These are phyloP conservation scores for Lycium barbarum DNA, from an alignment of 257 asterid species.

Conservation along the genomic window DNA sequence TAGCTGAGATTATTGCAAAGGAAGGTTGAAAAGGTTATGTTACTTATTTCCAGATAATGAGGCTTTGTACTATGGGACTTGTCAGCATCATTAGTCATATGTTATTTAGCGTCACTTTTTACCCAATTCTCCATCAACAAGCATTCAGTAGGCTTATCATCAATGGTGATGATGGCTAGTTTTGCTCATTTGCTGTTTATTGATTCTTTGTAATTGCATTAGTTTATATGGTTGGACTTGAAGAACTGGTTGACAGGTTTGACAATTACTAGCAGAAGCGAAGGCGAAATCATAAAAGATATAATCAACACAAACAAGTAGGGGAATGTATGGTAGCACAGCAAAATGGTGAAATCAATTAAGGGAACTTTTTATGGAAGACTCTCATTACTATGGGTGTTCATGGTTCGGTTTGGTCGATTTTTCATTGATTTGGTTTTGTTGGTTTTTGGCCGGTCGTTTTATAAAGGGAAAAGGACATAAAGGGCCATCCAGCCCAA, in stretches of 20 bases:
- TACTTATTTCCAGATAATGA: not conserved
- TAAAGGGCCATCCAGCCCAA: too few species aligned
- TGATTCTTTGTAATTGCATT: not conserved
- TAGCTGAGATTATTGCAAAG: too few species aligned
- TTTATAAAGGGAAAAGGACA: too few species aligned
- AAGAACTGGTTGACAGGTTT: not conserved
- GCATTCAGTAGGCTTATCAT: not conserved
- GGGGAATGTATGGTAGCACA: too few species aligned
- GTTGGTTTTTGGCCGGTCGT: too few species aligned
- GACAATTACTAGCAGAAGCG: not conserved
- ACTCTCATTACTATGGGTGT: too few species aligned
- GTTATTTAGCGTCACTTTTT: not conserved
- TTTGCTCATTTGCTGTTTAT: not conserved
- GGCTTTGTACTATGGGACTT: not conserved
- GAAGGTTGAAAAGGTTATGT: too few species aligned
- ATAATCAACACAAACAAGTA: too few species aligned
- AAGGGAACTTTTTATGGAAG: too few species aligned
- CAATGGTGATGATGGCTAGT: not conserved
- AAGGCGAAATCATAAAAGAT: not conserved
- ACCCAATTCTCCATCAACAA: not conserved
- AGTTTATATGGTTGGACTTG: not conserved
- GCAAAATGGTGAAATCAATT: too few species aligned
- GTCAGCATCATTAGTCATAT: not conserved
- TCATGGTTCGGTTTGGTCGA: too few species aligned
- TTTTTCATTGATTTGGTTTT: too few species aligned